A percentile compares a stretch with the other conserved stretches of the same genome.
Conservation (phyloP, 1,139 yeast genomes). For the Trichomonascaceae sp. region DNA sequence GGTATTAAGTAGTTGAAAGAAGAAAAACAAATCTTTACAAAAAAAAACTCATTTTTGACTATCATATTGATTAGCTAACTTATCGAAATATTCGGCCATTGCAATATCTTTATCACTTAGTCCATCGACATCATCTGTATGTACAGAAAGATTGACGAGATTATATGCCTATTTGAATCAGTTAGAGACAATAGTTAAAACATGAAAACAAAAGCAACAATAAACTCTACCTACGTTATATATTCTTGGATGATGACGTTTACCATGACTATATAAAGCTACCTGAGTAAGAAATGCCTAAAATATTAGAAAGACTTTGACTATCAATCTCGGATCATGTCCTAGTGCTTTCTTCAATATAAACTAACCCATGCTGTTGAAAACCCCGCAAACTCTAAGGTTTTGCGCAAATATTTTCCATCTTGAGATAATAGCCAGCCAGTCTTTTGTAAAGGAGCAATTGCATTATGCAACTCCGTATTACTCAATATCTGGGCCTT, state of each 20-base stretch:
- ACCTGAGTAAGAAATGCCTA: constrained; percentile 54
- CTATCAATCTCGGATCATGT: neutral
- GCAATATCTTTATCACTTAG: constrained; percentile 54
- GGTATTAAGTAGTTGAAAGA: neutral
- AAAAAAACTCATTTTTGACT: neutral
- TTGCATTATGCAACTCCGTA: constrained; percentile 1
- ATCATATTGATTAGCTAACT: constrained; percentile 12
- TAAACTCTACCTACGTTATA: constrained; percentile 17
- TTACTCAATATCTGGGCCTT: neutral
- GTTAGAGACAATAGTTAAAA: neutral
- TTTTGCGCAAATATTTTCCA: constrained; percentile 12
- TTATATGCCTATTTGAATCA: constrained; percentile 42
- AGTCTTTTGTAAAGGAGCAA: constrained; percentile 5
- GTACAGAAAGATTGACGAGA: constrained; percentile 48
- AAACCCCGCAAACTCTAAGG: constrained; percentile 19
- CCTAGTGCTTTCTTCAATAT: too few species aligned
- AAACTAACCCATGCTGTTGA: constrained; percentile 22
- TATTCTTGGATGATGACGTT: constrained; percentile 62
- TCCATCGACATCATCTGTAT: constrained; percentile 63
- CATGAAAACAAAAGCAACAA: neutral
- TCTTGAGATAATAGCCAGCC: constrained; percentile 16
- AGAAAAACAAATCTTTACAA: neutral
- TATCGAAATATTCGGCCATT: constrained; percentile 50
- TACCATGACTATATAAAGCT: constrained; percentile 52
- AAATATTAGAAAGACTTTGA: neutral